Conservation (phyloP, 495 filamentous ascomycete genomes). For the Chlorociboria aeruginascens region DNA sequence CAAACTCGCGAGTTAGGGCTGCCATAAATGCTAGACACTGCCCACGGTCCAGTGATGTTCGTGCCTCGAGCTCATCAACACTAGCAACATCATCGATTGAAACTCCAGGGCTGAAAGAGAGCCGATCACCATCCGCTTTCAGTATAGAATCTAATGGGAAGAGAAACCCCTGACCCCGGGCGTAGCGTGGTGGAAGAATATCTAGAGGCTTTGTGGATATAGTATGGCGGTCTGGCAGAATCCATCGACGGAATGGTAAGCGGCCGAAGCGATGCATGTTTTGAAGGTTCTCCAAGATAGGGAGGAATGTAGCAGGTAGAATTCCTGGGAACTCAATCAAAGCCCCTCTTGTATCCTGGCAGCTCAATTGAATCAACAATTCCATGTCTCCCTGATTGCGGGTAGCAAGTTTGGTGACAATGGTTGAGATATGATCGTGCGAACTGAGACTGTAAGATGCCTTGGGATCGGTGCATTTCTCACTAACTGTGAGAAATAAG, state of each 20-base stretch:
- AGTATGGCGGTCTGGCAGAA: conserved; percentile 7
- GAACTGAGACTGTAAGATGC: conserved; percentile 5
- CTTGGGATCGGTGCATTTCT: conserved; percentile 2
- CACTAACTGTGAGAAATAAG: conserved; percentile 8
- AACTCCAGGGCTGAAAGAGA: background rate
- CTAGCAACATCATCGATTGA: background rate
- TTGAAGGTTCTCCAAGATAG: conserved; percentile 24
- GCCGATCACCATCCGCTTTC: background rate
- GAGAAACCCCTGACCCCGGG: conserved; percentile 1
- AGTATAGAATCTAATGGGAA: conserved; percentile 7
- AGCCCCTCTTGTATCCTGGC: conserved; percentile 2
- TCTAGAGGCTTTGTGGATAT: background rate
- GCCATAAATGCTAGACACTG: conserved; percentile 9
- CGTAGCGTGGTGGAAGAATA: conserved; percentile 9
- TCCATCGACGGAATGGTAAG: conserved; percentile 13
- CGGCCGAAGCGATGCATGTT: conserved; percentile 14
- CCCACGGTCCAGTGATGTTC: conserved; percentile 10
- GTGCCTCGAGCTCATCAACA: conserved; percentile 4
- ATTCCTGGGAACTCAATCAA: conserved; percentile 22
- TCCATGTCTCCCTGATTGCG: conserved; percentile 6
- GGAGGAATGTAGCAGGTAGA: conserved; percentile 22
- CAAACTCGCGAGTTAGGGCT: conserved; percentile 52
- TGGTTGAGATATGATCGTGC: background rate
- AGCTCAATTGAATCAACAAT: conserved; percentile 4
- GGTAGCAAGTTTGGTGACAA: conserved; percentile 4